A percentile compares a stretch with the other conserved stretches of the same genome.
Conservation (phyloP, 164 flowering plant species). For the Aristolochia fimbriata region DNA sequence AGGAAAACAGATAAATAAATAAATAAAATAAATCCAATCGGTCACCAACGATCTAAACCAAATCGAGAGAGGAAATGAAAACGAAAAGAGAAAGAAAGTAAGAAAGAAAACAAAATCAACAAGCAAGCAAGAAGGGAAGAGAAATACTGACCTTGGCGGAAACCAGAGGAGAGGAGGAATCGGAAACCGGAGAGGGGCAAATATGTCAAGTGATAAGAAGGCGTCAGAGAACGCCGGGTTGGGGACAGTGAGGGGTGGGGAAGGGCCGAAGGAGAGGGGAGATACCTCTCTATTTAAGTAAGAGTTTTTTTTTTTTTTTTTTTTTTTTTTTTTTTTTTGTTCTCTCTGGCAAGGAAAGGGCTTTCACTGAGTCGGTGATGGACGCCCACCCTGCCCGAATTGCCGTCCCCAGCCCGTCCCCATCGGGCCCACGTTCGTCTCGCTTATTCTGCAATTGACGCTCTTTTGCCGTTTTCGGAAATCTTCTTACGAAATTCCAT, state of each 20-base stretch:
- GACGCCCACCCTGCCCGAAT: conserved; percentile 4
- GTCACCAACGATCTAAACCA: too few species aligned
- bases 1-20: too few species aligned
- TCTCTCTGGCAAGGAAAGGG: not conserved
- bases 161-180: not conserved
- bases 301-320: not conserved
- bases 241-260: not conserved
- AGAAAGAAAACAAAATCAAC: not conserved
- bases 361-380: conserved; percentile 5
- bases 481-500: too few species aligned
- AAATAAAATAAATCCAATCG: too few species aligned
- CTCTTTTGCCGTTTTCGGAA: too few species aligned
- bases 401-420: conserved; percentile 3
- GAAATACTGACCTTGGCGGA: not conserved
- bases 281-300: not conserved
- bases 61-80: too few species aligned
- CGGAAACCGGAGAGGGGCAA: not conserved
- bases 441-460: too few species aligned
- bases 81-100: too few species aligned
- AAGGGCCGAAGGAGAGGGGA: not conserved
- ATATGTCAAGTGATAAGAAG: not conserved
- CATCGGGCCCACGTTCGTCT: too few species aligned
- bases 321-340: too few species aligned
- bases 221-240: not conserved
- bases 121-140: not conserved